Base-by-base conservation (phyloP, 495 filamentous ascomycete genomes). In the Penicillium soppii region DNA sequence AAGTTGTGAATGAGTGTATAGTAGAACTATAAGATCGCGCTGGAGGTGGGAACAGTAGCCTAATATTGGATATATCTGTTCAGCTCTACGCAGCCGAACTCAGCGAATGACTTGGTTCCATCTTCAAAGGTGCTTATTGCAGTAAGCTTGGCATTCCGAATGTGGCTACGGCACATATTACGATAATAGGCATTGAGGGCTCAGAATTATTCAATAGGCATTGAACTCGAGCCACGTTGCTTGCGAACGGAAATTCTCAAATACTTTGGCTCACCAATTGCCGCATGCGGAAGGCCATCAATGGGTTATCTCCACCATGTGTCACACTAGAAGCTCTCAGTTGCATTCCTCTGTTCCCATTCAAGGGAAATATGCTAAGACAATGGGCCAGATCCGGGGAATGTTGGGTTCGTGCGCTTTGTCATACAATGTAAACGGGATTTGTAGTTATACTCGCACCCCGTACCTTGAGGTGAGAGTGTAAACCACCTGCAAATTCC, bases 281-380 rank as follows among this genome's bases (percentile, higher is more conserved):
- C 62, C 60, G 59, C 52, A 61, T 66, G 54, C 62, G 60, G 62
- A 54, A 52, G n/a, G 40, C 35, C 13, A 29, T n/a, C 21, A 19
- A 32, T 9, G 13, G 36, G 22, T 42, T n/a, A 41, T 10, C 25
- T 32, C 32, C 29, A 29, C 20, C 8, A 27, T 17, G 39, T 41
- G 56, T 65, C 53, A 29, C 47, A 59, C 46, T n/a, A 16, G 6
- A 7, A 35, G 46, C 30, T 20, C 30, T 30, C 25, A 26, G 59
- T 55, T 43, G 39, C 54, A 65, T 65, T 60, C 42, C 32, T 32
- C 9, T 9, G 19, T 38, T 20, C 27, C 36, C 22, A 15, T 30
- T 33, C 20, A 37, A 17, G 42, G 25, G 25, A 27, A 20, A 17
- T 12, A 32, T 47, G 22, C 22, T 27, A 37, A 17, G 40, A 13